Base-by-base conservation (phyloP, 2,329 filamentous ascomycete species). In the Tolypocladium inflatum region DNA sequence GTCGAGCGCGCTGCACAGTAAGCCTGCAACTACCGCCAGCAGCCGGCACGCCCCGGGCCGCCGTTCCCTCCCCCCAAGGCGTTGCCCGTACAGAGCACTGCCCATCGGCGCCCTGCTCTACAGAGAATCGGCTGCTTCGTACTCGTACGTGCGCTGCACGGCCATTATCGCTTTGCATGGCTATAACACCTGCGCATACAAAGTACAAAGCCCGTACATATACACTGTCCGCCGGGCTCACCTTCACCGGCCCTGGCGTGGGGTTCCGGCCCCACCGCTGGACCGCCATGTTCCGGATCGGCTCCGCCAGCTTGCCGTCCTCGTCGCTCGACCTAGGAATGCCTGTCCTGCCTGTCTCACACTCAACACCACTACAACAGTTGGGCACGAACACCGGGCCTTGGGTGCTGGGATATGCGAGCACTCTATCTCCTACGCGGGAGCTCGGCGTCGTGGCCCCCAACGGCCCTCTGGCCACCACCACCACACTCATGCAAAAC, bases 281-380 rank as follows among this genome's bases (percentile, higher is more conserved):
- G 19, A 6, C 45, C 30, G 48, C 48, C 48, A 51, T 33, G 48
- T 51, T 57, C 50, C 51, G 56, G 56, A 57, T 54, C 56, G 48
- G 21, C 38, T 52, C 55, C 55, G 37, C 23, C 56, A 41, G 15
- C 8, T 13, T 52, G 38, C 33, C 50, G 26, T 38, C 54, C 11
- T n/a, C n/a, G n/a, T n/a, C n/a, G n/a, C n/a, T n/a, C 52, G 41
- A 11, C 23, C 30, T 26, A 21, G 54, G n/a, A 23, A 19, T 35
- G 54, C n/a, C 41, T 55, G 30, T 30, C 54, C n/a, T 42, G 38
- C 54, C 30, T 42, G 38, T 33, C 41, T 26, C 23, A 33, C 39
- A 19, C 21, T 55, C 54, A 37, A 38, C 41, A 37, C 45, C 33
- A 37, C 48, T 35, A n/a, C 55, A 51, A 39, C 55, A 30, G 42